Conservation (phyloP, 257 asterid species). For the Apocynum venetum region DNA sequence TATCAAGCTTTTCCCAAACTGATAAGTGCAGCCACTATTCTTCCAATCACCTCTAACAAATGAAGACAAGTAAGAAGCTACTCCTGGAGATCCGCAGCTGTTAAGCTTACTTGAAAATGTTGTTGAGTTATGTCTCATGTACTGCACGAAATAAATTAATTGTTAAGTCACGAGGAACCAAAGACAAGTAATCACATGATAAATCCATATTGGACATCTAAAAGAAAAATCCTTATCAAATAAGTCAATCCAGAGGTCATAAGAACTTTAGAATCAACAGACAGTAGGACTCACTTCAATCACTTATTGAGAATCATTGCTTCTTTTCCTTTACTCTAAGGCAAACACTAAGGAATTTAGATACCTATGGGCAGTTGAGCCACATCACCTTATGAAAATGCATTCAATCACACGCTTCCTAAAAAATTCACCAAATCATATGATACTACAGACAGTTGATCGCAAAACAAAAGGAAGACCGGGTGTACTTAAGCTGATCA, state of each 20-base stretch:
- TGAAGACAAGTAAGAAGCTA: constrained; percentile 15
- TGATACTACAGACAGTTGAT: not conserved
- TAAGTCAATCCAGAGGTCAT: not conserved
- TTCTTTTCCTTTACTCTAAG: not conserved
- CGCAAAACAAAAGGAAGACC: not conserved
- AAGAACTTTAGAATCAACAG: not conserved
- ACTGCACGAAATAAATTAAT: constrained; percentile 23
- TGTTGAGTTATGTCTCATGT: constrained; percentile 13
- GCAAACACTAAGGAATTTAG: not conserved
- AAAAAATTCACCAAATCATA: not conserved
- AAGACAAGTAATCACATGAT: not conserved
- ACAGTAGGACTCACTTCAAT: not conserved
- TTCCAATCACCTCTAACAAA: constrained; percentile 21
- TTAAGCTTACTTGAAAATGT: constrained; percentile 18
- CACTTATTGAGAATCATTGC: not conserved
- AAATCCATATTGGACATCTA: not conserved
- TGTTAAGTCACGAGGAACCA: not conserved
- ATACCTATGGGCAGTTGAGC: not conserved
- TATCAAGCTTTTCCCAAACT: constrained; percentile 8
- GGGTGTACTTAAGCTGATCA: not conserved
- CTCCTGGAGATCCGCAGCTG: constrained; percentile 15
- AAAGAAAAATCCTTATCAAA: not conserved
- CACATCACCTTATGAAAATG: not conserved
- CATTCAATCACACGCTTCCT: not conserved
- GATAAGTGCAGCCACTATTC: constrained; percentile 10